Evolutionary conservation across 805 yeast species (phyloP).

Genomic region (Saccharomycopsis schoenii): DNA sequence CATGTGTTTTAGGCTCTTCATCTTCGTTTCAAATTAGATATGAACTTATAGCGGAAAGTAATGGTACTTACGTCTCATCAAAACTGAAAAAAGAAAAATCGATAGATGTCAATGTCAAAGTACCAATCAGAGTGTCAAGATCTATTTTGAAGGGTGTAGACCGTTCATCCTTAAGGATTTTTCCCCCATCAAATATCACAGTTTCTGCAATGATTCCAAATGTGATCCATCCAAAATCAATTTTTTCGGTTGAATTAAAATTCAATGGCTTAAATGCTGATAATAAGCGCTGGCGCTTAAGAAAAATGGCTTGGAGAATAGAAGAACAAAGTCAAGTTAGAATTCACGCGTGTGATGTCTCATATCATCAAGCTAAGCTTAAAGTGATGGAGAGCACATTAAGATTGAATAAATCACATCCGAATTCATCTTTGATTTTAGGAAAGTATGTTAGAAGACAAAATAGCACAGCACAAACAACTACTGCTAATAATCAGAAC

Average conservation of each 20-base stretch:
- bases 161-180: constrained; percentile 76
- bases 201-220: constrained; percentile 84
- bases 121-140: constrained; percentile 68
- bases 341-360: constrained; percentile 41
- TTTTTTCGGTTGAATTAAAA: constrained; percentile 73
- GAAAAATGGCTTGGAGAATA: constrained; percentile 79
- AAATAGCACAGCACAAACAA: not conserved
- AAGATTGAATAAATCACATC: constrained; percentile 23
- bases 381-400: constrained; percentile 34
- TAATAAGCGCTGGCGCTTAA: constrained; percentile 74
- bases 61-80: constrained; percentile 30
- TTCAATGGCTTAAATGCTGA: constrained; percentile 61
- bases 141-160: constrained; percentile 77
- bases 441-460: constrained; percentile 3
- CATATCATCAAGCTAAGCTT: constrained; percentile 42
- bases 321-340: constrained; percentile 70
- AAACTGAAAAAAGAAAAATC: constrained; percentile 25
- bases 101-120: constrained; percentile 32
- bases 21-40: constrained; percentile 51
- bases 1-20: constrained; percentile 47
- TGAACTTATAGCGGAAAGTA: constrained; percentile 56
- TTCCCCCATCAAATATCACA: constrained; percentile 90
- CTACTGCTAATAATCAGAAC: not conserved
- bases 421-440: constrained; percentile 2
- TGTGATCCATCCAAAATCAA: constrained; percentile 79